Evolutionary conservation across 768 basidiomycete genomes (phyloP).

Genomic region (Tulasnella sp.): DNA sequence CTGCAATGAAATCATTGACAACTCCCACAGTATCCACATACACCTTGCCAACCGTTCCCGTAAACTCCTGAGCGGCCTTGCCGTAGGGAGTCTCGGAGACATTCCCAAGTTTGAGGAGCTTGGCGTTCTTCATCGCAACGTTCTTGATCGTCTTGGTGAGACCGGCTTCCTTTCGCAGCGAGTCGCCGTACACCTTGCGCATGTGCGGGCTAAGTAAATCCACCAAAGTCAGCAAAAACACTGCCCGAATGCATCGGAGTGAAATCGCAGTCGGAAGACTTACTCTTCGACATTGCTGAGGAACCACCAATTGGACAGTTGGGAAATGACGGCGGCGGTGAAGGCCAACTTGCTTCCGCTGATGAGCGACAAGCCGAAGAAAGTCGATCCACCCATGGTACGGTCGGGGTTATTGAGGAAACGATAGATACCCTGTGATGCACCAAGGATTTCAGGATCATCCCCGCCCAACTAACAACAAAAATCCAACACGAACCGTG

Average conservation of each 20-base stretch:
- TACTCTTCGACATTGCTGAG: conserved; percentile 85
- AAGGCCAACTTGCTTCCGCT: conserved; percentile 91
- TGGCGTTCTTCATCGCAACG: conserved; percentile 77
- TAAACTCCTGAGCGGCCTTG: conserved; percentile 80
- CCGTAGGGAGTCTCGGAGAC: conserved; percentile 51
- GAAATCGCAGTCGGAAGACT: no score
- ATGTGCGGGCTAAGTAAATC: conserved; percentile 76
- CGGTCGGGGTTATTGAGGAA: conserved; percentile 90
- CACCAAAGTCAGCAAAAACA: not conserved
- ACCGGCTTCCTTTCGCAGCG: conserved; percentile 90
- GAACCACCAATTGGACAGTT: conserved; percentile 95
- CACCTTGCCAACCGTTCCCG: conserved; percentile 91
- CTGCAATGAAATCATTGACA: conserved; percentile 87
- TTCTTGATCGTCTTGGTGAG: conserved; percentile 97
- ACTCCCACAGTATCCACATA: conserved; percentile 89
- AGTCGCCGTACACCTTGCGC: conserved; percentile 90
- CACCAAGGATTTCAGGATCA: not conserved
- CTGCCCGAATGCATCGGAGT: not conserved
- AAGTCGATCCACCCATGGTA: conserved; percentile 89
- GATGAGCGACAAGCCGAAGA: conserved; percentile 87
- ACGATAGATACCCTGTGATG: conserved; percentile 7
- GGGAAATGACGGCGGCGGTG: conserved; percentile 70
- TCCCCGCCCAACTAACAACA: no score
- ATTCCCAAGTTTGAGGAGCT: conserved; percentile 63
- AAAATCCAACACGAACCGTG: conserved; percentile 51